phyloP scores from a whole-genome alignment of 257 asterid genomes.

The Solanum etuberosum region DNA sequence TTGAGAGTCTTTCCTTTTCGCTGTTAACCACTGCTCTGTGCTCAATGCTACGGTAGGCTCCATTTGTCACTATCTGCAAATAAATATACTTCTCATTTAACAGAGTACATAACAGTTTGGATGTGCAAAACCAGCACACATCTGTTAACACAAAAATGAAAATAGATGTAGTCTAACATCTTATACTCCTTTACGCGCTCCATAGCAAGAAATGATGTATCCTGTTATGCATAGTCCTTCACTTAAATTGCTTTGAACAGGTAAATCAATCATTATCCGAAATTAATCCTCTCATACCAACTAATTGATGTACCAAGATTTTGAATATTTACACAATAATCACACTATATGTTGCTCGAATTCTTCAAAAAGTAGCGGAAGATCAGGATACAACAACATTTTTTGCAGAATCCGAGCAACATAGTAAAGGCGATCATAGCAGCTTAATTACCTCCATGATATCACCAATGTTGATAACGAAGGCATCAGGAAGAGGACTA shows the following conservation, averaged over 20 bases:
- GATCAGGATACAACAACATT: neutral
- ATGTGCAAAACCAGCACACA: neutral
- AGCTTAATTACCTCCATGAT: conserved; percentile 4
- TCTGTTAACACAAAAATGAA: neutral
- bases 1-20: conserved; percentile 28
- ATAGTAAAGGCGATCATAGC: neutral
- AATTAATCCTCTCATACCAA: neutral
- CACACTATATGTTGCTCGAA: neutral
- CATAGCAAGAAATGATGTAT: neutral
- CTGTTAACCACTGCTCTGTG: conserved; percentile 34
- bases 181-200: neutral
- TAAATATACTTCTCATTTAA: neutral
- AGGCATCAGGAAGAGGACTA: conserved; percentile 11
- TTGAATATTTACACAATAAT: neutral
- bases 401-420: neutral
- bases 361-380: neutral
- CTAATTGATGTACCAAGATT: neutral
- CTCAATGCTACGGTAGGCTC: conserved; percentile 38
- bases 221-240: neutral
- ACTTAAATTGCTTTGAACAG: neutral
- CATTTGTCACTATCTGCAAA: conserved; percentile 33
- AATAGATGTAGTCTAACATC: neutral
- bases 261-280: neutral
- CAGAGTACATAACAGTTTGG: neutral
- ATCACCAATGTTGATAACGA: conserved; percentile 11